Evolutionary conservation across 192 early-diverging fungal species (phyloP).

Genomic region (Paraglomus occultum): DNA sequence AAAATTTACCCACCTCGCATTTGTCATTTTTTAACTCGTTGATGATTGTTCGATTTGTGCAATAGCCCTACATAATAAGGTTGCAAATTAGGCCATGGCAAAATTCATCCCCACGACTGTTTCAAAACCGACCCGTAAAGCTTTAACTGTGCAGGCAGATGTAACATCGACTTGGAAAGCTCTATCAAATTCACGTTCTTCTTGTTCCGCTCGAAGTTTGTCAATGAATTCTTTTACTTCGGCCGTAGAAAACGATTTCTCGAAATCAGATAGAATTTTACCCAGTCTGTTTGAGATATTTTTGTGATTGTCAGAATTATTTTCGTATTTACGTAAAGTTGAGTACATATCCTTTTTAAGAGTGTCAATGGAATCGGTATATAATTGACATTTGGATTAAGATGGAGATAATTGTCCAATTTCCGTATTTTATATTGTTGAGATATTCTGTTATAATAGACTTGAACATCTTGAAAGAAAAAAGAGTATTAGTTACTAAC

Average conservation of each 20-base stretch:
- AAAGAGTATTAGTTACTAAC: slow-evolving; percentile 10
- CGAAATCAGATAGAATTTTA: slow-evolving; percentile 20
- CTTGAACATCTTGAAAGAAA: slow-evolving; percentile 23
- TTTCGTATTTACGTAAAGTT: slow-evolving; percentile 1
- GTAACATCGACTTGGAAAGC: slow-evolving; percentile 16
- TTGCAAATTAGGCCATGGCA: too few species aligned
- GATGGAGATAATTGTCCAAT: slow-evolving; percentile 32
- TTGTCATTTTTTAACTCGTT: too few species aligned
- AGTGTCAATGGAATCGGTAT: slow-evolving; percentile 21
- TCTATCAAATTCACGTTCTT: slow-evolving; percentile 19
- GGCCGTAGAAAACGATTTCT: slow-evolving; percentile 23
- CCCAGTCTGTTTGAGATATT: slow-evolving; percentile 14
- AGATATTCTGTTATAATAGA: slow-evolving; percentile 20
- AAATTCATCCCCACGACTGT: too few species aligned
- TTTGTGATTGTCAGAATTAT: background rate
- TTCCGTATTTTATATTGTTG: background rate
- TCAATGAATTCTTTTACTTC: slow-evolving; percentile 16
- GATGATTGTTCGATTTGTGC: too few species aligned
- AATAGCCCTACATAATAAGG: too few species aligned
- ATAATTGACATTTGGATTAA: slow-evolving; percentile 29
- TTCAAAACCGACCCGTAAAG: slow-evolving; percentile 23
- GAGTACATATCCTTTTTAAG: slow-evolving; percentile 28
- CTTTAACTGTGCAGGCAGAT: slow-evolving; percentile 24
- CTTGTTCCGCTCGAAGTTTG: slow-evolving; percentile 21
- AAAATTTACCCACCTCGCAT: too few species aligned